These are phyloP conservation scores for Candida ortonii DNA, from an alignment of 805 yeast species.

Conservation along the genomic window DNA sequence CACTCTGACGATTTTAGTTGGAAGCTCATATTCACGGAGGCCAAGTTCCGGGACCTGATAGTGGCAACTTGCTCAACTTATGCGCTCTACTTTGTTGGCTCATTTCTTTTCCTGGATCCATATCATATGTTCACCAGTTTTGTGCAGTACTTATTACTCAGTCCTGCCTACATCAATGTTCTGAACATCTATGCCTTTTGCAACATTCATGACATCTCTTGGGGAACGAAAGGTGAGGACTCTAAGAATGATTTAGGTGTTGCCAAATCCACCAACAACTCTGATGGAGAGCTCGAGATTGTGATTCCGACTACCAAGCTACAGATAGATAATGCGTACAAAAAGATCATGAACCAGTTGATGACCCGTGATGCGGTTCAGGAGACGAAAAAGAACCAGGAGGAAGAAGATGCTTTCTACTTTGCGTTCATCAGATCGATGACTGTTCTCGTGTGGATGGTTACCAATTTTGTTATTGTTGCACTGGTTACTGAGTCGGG, in stretches of 20 bases:
- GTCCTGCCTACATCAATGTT: conserved; percentile 89
- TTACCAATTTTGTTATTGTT: conserved; percentile 76
- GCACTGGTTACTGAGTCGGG: conserved; percentile 84
- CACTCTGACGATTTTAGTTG: conserved; percentile 41
- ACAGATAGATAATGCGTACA: conserved; percentile 75
- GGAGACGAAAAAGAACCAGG: conserved; percentile 29
- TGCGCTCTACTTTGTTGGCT: conserved; percentile 71
- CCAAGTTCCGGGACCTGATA: conserved; percentile 79
- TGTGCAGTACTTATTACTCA: conserved; percentile 73
- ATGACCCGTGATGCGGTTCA: conserved; percentile 37
- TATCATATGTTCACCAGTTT: conserved; percentile 90
- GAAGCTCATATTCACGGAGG: conserved; percentile 53
- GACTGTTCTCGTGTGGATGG: conserved; percentile 87
- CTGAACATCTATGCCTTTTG: conserved; percentile 93
- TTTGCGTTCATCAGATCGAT: conserved; percentile 88
- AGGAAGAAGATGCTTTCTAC: conserved; percentile 64
- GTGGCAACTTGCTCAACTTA: conserved; percentile 87
- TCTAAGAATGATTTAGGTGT: conserved; percentile 75
- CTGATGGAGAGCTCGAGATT: conserved; percentile 62
- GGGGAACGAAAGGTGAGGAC: conserved; percentile 94
- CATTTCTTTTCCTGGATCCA: conserved; percentile 83
- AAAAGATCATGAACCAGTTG: conserved; percentile 59
- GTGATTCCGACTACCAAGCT: conserved; percentile 72
- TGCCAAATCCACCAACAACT: conserved; percentile 58
- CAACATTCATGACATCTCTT: conserved; percentile 91